A percentile compares a stretch with the other conserved stretches of the same genome.
These are phyloP conservation scores for Euphorbia schlechtendalii DNA, from an alignment of 441 rosid species.

Conservation along the genomic window DNA sequence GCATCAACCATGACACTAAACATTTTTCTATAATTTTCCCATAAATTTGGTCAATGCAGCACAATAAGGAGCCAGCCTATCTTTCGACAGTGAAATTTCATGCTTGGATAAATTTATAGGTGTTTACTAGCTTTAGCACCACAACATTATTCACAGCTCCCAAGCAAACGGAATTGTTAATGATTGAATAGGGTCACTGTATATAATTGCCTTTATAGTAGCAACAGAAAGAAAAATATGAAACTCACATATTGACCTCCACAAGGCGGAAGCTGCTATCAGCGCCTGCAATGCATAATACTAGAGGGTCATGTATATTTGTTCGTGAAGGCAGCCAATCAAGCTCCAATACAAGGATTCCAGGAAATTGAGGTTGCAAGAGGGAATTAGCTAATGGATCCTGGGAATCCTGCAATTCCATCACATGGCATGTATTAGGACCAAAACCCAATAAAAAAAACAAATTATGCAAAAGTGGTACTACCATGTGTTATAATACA, in stretches of 20 bases:
- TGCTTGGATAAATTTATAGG: slow-evolving; percentile 5
- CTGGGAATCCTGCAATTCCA: slow-evolving; percentile 67
- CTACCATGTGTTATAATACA: neutral
- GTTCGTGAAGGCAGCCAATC: slow-evolving; percentile 91
- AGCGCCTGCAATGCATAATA: slow-evolving; percentile 93
- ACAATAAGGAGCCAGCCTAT: neutral
- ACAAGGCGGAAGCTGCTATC: slow-evolving; percentile 95
- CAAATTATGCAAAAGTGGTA: slow-evolving; percentile 11
- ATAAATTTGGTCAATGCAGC: neutral
- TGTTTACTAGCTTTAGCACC: neutral
- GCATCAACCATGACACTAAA: neutral
- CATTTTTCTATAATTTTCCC: neutral
- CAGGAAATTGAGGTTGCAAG: slow-evolving; percentile 91
- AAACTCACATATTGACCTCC: slow-evolving; percentile 73
- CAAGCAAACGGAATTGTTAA: neutral
- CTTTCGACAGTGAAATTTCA: neutral
- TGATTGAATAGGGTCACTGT: neutral
- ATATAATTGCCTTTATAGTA: neutral
- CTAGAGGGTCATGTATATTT: slow-evolving; percentile 74
- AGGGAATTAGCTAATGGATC: slow-evolving; percentile 96
- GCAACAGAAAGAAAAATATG: slow-evolving; percentile 1
- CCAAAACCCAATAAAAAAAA: slow-evolving; percentile 4
- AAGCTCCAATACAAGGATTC: slow-evolving; percentile 93
- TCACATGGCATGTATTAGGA: slow-evolving; percentile 18
- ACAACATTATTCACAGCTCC: neutral